A percentile compares a stretch with the other conserved stretches of the same genome.
Evolutionary conservation across 768 basidiomycete species (phyloP).

Genomic region (Psilocybe sp.): DNA sequence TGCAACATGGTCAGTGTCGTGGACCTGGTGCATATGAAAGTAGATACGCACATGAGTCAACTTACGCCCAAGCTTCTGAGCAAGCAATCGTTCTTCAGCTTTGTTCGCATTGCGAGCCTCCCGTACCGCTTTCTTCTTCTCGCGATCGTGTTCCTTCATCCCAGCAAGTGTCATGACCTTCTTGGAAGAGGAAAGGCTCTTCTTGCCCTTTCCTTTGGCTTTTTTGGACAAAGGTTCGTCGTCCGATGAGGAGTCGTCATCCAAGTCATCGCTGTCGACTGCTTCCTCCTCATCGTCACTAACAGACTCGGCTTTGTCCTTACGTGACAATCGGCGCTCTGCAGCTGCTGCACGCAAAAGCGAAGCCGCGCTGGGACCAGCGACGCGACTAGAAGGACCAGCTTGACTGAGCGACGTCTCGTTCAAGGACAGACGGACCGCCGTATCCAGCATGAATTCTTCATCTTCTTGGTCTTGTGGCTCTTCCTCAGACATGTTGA

Average conservation of each 20-base stretch:
- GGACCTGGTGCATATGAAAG: constrained; percentile 2
- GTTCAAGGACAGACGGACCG: constrained; percentile 53
- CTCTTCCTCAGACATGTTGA: constrained; percentile 35
- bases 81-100: constrained; percentile 48
- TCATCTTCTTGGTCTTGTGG: constrained; percentile 40
- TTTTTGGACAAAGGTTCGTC: constrained; percentile 36
- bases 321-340: constrained; percentile 46
- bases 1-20: neutral
- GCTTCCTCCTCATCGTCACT: constrained; percentile 28
- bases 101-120: constrained; percentile 25
- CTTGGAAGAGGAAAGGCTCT: constrained; percentile 9
- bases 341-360: constrained; percentile 48
- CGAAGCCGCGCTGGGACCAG: constrained; percentile 38
- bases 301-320: constrained; percentile 24
- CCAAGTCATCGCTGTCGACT: neutral
- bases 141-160: constrained; percentile 14
- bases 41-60: constrained; percentile 59
- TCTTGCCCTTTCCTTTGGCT: constrained; percentile 21
- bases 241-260: constrained; percentile 17
- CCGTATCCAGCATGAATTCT: constrained; percentile 53
- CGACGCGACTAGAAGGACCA: constrained; percentile 29
- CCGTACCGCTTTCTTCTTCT: constrained; percentile 10
- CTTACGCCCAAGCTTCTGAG: constrained; percentile 62
- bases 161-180: constrained; percentile 33
- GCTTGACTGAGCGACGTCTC: constrained; percentile 25